Base-by-base conservation (phyloP, 2,329 filamentous ascomycete genomes). In the Elsinoe ampelina region DNA sequence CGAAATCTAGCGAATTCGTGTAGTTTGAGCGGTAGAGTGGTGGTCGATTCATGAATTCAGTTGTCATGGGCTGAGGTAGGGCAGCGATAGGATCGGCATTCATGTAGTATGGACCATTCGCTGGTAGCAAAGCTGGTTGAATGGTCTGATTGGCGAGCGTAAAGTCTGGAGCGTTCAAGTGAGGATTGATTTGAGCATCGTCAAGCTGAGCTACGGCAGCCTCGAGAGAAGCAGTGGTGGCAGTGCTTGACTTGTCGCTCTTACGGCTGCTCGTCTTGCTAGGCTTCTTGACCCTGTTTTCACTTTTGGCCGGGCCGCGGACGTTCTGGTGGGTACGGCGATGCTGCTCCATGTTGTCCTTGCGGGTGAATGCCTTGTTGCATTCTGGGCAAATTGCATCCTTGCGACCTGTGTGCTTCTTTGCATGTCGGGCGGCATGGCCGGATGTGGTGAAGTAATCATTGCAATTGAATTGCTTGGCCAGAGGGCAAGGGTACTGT, bases 261-360 rank as follows among this genome's bases (percentile, higher is more conserved):
- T 69, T 70, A 60, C 66, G 68, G 5, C 63, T 41, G 4, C 61
- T 47, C n/a, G 60, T 59, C 63, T 73, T 74, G 38, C 68, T 67
- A n/a, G 64, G 57, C 64, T 75, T 76, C 63, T 74, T 74, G 54
- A 70, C 67, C 59, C 73, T 73, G 60, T 71, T 68, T 54, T 74
- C 72, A 54, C 75, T 73, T 51, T 66, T 71, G n/a, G 65, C 61
- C 7, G 71, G 67, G 48, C 71, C 73, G 54, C 75, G 74, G 3
- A 75, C 75, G 59, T 71, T 76, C 61, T 81, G 85, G 69, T 91
- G 87, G 0, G 86, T 90, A 64, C 87, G 81, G 30, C 88, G 78
- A 65, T 91, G 87, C 72, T 90, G 87, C 76, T 89, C 89, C 87
- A 91, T 91, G 75, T 91, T 91, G 76, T 91, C 87, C 63, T 85